These are phyloP conservation scores for Leccinum aurantiacum DNA, from an alignment of 768 basidiomycete species.

Conservation along the genomic window DNA sequence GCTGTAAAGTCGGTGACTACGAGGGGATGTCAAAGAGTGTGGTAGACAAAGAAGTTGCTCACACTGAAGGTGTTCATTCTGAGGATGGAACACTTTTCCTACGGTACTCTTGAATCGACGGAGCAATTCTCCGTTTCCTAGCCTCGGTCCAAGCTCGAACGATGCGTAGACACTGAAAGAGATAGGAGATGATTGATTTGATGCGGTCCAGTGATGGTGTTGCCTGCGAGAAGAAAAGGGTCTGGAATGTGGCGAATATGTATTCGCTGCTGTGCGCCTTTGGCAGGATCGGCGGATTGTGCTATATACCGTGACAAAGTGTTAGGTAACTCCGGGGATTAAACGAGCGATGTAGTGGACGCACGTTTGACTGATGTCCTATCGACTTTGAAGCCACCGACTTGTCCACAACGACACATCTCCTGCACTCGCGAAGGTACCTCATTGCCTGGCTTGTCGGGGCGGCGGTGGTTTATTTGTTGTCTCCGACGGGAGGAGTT, in stretches of 20 bases:
- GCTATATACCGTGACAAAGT: conserved; percentile 26
- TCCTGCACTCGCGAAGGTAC: conserved; percentile 43
- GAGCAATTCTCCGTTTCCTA: too few relatives aligned
- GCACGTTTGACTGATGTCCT: conserved; percentile 38
- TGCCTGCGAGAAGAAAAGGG: conserved; percentile 40
- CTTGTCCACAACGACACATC: conserved; percentile 62
- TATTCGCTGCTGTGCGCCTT: conserved; percentile 68
- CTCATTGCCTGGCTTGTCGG: conserved; percentile 21
- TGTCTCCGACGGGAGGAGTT: conserved; percentile 29
- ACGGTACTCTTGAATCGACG: too few relatives aligned
- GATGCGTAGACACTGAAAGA: too few relatives aligned
- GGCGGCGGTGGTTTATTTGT: conserved; percentile 13
- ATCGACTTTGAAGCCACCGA: conserved; percentile 65
- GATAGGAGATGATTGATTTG: conserved; percentile 24
- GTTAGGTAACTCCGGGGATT: background rate
- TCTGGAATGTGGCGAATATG: conserved; percentile 57
- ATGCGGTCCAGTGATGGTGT: conserved; percentile 53
- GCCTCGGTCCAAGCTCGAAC: too few relatives aligned
- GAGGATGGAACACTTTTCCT: too few relatives aligned
- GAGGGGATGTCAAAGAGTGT: too few relatives aligned
- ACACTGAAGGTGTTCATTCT: too few relatives aligned
- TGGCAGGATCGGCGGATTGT: conserved; percentile 45
- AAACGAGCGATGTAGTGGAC: conserved; percentile 30
- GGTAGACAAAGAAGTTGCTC: too few relatives aligned
- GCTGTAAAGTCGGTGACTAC: too few relatives aligned